phyloP scores from a whole-genome alignment of 2,329 filamentous ascomycete genomes.

The Samsoniella hepiali region DNA sequence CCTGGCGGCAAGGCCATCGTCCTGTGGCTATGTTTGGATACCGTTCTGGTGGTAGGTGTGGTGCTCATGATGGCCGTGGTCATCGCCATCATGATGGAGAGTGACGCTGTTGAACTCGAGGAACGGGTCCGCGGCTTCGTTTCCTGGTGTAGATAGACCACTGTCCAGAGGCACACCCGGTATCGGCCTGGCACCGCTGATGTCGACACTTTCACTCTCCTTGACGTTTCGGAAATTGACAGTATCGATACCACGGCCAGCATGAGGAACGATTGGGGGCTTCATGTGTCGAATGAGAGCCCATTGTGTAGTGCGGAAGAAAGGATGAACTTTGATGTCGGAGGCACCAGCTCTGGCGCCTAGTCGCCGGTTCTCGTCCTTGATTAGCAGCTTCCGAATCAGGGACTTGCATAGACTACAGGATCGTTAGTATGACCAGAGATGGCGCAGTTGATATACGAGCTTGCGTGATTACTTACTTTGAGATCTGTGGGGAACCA shows the following conservation, averaged over 20 bases:
- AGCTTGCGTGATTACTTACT: conserved; percentile 55
- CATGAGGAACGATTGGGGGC: conserved; percentile 90
- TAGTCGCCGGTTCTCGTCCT: conserved; percentile 90
- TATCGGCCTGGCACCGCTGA: conserved; percentile 57
- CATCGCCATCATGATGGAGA: conserved; percentile 91
- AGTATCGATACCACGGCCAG: conserved; percentile 86
- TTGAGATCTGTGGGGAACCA: conserved; percentile 80
- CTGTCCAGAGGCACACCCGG: conserved; percentile 83
- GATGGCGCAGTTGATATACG: conserved; percentile 4
- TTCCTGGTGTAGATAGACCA: conserved; percentile 78
- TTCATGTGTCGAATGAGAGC: conserved; percentile 96
- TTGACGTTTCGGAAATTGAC: conserved; percentile 98
- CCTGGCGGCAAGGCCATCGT: conserved; percentile 7
- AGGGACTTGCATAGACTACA: conserved; percentile 88
- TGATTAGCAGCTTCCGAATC: conserved; percentile 94
- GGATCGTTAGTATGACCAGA: conserved; percentile 23
- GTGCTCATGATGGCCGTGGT: conserved; percentile 42
- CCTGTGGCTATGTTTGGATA: conserved; percentile 20
- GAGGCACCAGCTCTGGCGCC: conserved; percentile 93
- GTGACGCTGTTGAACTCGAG: conserved; percentile 99
- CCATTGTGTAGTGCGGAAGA: conserved; percentile 96
- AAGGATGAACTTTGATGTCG: conserved; percentile 93
- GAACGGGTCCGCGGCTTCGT: conserved; percentile 83
- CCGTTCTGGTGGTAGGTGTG: conserved; percentile 26
- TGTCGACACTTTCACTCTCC: conserved; percentile 92